Base-by-base conservation (phyloP, 106 monocot species). In the Platanthera guangdongensis region DNA sequence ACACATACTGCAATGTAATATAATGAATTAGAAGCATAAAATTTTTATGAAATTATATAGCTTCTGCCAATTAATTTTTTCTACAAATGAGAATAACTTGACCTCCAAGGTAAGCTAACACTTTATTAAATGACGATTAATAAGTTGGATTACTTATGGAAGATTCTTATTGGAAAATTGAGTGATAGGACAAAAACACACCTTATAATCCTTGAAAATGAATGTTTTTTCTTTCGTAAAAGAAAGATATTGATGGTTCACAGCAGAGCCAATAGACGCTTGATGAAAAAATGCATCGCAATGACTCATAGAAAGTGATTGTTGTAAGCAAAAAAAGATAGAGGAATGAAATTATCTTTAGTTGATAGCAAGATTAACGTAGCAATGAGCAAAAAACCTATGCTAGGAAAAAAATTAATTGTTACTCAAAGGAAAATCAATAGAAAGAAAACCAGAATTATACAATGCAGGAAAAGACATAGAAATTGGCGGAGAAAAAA, bases 281-380 rank as follows among this genome's bases (percentile, higher is more conserved):
- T 95, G 95, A 84, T 95, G 95, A 57, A 95, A 95, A 78, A 82
- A 95, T 54, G 92, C 81, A 82, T 88, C 88, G 90, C 92, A 95
- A 60, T 95, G 90, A 69, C 75, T 79, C 30, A 80, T 52, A 68
- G 92, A 88, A n/a, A 90, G 84, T 68, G 84, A 76, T 9, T 75
- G 76, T 18, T 72, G 64, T 52, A 81, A 77, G 78, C n/a, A n/a
- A n/a, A 75, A 63, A 80, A 68, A 74, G 85, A 84, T 52, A 81
- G 47, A 54, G 82, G 48, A 80, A 80, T 76, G 50, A 75, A 74
- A 57, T 77, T 72, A 74, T 84, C 86, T 51, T 86, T 50, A 14
- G 82, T 87, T 13, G 90, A 88, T 71, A 93, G 80, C 72, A 93
- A 71, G 49, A 88, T 87, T 75, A 85, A 60, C 11, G 82, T 81